A percentile compares a stretch with the other conserved stretches of the same genome.
These are phyloP conservation scores for Fusarium tjaetaba DNA, from an alignment of 2,329 filamentous ascomycete genomes.

Conservation along the genomic window DNA sequence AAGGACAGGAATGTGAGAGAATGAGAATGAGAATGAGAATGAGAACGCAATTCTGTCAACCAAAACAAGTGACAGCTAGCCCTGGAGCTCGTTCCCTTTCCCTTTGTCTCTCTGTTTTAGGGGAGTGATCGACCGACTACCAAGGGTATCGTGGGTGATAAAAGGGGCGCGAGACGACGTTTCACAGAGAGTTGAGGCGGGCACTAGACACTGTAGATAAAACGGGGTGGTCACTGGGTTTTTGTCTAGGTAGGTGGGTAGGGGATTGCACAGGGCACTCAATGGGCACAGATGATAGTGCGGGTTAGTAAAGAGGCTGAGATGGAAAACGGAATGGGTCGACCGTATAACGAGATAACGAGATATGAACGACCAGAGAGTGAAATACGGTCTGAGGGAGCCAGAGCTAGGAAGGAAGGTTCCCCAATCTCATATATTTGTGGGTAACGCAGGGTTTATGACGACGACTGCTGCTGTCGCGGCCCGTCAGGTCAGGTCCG, in stretches of 20 bases:
- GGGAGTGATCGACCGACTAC: slow-evolving; percentile 1
- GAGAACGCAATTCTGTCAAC: background rate
- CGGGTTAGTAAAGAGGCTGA: slow-evolving; percentile 2
- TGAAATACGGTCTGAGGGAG: slow-evolving; percentile 8
- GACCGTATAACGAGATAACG: slow-evolving; percentile 22
- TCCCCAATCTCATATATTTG: slow-evolving; percentile 31
- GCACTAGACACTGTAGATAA: slow-evolving; percentile 34
- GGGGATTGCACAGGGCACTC: slow-evolving; percentile 32
- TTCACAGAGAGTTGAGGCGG: slow-evolving; percentile 42
- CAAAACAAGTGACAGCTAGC: slow-evolving; percentile 4
- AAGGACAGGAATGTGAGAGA: slow-evolving; percentile 17
- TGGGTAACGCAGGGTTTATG: slow-evolving; percentile 31
- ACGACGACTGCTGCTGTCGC: slow-evolving; percentile 31
- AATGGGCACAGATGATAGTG: slow-evolving; percentile 17
- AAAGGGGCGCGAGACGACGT: slow-evolving; percentile 42
- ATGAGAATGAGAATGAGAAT: background rate
- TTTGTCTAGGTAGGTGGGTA: background rate
- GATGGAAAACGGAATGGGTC: slow-evolving; percentile 19
- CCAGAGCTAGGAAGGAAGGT: slow-evolving; percentile 18
- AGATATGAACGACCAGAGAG: slow-evolving; percentile 11
- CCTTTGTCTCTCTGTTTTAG: background rate
- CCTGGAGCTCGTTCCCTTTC: slow-evolving; percentile 4
- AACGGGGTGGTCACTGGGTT: slow-evolving; percentile 20
- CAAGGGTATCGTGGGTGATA: slow-evolving; percentile 22
- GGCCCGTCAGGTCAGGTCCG: background rate